These are phyloP conservation scores for Litchi chinensis DNA, from an alignment of 345 rosid genomes.

Conservation along the genomic window DNA sequence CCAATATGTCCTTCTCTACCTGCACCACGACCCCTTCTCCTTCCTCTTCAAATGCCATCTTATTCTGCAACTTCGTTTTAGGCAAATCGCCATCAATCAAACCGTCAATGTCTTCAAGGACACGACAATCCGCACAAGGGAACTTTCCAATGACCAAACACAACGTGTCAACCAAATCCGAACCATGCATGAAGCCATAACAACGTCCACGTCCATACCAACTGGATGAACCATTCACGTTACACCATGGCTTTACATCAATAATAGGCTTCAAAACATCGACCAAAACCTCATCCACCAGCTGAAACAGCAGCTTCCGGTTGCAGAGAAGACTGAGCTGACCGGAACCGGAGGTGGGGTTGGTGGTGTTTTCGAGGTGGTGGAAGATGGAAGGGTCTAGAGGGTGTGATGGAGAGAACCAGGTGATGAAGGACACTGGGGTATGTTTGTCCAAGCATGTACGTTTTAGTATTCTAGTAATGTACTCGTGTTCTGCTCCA, in stretches of 20 bases:
- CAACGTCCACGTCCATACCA: not conserved
- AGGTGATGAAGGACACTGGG: conserved; percentile 44
- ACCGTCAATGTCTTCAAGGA: conserved; percentile 68
- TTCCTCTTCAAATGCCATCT: conserved; percentile 47
- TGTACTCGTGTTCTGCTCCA: conserved; percentile 55
- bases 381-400: conserved; percentile 72
- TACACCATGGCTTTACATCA: conserved; percentile 52
- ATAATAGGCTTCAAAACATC: conserved; percentile 57
- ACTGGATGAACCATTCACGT: not conserved
- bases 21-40: conserved; percentile 49
- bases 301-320: conserved; percentile 64
- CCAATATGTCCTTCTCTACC: conserved; percentile 53
- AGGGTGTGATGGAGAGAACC: conserved; percentile 73
- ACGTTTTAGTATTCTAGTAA: conserved; percentile 52
- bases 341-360: conserved; percentile 11
- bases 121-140: conserved; percentile 55
- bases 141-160: conserved; percentile 39
- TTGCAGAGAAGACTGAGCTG: conserved; percentile 52
- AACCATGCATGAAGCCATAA: conserved; percentile 32
- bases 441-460: conserved; percentile 54
- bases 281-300: conserved; percentile 64
- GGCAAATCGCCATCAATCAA: conserved; percentile 57
- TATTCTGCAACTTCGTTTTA: conserved; percentile 23
- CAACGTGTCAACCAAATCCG: conserved; percentile 40
- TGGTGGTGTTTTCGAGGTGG: conserved; percentile 49